Percentiles rank a stretch among this genome's conserved stretches.
phyloP scores from a whole-genome alignment of 1,139 yeast genomes.

The Yamadazyma dushanensis region DNA sequence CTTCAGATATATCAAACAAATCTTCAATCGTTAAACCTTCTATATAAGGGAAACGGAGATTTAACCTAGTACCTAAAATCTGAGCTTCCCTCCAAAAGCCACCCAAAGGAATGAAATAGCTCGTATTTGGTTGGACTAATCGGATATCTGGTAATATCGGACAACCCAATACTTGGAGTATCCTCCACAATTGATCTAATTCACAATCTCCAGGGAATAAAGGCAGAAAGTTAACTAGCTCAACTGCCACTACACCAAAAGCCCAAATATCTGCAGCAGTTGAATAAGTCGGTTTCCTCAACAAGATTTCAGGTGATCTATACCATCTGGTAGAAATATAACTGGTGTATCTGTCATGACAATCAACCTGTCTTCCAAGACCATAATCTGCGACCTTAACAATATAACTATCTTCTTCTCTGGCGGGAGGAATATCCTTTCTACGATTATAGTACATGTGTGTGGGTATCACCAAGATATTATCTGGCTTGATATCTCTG shows the following conservation, averaged over 20 bases:
- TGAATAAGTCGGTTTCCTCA: constrained; percentile 66
- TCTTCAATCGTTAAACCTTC: constrained; percentile 28
- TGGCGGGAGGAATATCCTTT: constrained; percentile 38
- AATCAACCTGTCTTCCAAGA: constrained; percentile 65
- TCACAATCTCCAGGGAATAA: constrained; percentile 83
- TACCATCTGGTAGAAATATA: constrained; percentile 97
- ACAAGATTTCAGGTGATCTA: constrained; percentile 86
- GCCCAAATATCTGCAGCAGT: constrained; percentile 93
- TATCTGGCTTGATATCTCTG: constrained; percentile 80
- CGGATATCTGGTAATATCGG: constrained; percentile 39
- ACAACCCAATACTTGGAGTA: constrained; percentile 68
- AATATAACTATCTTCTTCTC: constrained; percentile 50
- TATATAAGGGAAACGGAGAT: constrained; percentile 51
- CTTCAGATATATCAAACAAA: constrained; percentile 27
- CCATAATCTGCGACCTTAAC: constrained; percentile 93
- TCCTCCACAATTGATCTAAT: constrained; percentile 71
- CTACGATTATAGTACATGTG: constrained; percentile 51
- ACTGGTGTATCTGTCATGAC: constrained; percentile 61
- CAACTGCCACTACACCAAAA: constrained; percentile 83
- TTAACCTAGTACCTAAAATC: constrained; percentile 48
- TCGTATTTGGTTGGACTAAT: constrained; percentile 3
- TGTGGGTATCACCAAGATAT: constrained; percentile 69
- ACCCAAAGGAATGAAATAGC: constrained; percentile 49
- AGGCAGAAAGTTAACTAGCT: constrained; percentile 73
- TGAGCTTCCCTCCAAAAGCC: constrained; percentile 69